Conservation (phyloP, 192 early-diverging fungal species). For the Chytriomyces hyalinus region DNA sequence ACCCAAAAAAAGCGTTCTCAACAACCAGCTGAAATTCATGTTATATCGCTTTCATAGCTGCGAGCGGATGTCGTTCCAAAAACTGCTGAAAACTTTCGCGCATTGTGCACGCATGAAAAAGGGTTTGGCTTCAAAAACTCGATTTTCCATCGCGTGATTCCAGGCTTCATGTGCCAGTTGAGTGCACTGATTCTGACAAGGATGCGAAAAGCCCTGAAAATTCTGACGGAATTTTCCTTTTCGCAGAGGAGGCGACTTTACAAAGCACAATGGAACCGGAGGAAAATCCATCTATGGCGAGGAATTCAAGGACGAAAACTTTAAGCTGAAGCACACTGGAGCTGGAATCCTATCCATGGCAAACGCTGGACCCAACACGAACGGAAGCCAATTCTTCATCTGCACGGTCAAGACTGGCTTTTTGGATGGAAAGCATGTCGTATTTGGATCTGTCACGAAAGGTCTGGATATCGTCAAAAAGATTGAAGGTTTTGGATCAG, state of each 20-base stretch:
- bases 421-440: conserved; percentile 62
- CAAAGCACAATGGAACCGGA: conserved; percentile 79
- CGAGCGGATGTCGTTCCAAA: conserved; percentile 50
- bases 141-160: conserved; percentile 88
- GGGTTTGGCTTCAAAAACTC: conserved; percentile 74
- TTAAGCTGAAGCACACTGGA: conserved; percentile 67
- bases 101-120: conserved; percentile 54
- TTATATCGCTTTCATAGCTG: conserved; percentile 55
- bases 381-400: conserved; percentile 76
- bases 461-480: conserved; percentile 66
- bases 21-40: conserved; percentile 50
- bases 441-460: conserved; percentile 54
- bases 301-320: conserved; percentile 89
- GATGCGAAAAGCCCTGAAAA: conserved; percentile 11
- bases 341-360: conserved; percentile 58
- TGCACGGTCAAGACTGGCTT: conserved; percentile 80
- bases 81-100: conserved; percentile 85
- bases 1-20: background rate
- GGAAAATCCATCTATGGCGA: conserved; percentile 77
- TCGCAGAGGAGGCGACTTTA: conserved; percentile 62
- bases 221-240: background rate
- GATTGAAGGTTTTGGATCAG: conserved; percentile 50
- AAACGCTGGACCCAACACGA: conserved; percentile 54
- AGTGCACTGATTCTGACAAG: conserved; percentile 53
- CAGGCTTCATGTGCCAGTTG: conserved; percentile 65